These are phyloP conservation scores for Eutypella sp. DNA, from an alignment of 2,329 filamentous ascomycete genomes.

Conservation along the genomic window DNA sequence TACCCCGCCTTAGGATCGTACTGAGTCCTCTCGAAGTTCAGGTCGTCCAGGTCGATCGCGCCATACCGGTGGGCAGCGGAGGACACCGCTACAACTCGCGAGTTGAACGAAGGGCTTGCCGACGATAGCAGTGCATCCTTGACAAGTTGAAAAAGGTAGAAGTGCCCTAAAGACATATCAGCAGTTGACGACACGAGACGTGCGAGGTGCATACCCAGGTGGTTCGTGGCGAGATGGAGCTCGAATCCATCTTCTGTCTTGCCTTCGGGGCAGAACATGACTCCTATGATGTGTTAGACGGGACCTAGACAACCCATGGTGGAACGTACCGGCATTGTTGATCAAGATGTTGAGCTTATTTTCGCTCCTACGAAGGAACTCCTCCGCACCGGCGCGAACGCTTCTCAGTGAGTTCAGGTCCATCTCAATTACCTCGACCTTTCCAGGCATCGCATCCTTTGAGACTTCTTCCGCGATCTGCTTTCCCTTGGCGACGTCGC, in stretches of 20 bases:
- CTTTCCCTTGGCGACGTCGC: constrained; percentile 32
- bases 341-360: constrained; percentile 28
- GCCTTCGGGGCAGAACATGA: constrained; percentile 34
- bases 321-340: constrained; percentile 41
- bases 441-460: constrained; percentile 12
- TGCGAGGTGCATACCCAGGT: too few relatives aligned
- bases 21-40: constrained; percentile 31
- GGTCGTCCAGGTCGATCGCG: constrained; percentile 23
- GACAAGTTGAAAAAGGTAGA: constrained; percentile 45
- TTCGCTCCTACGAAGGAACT: constrained; percentile 13
- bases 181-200: too few relatives aligned
- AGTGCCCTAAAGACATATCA: too few relatives aligned
- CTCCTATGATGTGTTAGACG: too few relatives aligned
- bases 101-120: constrained; percentile 30
- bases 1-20: constrained; percentile 31
- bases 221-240: constrained; percentile 43
- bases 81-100: constrained; percentile 38
- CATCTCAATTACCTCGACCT: constrained; percentile 31
- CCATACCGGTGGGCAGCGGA: constrained; percentile 32
- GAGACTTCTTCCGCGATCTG: constrained; percentile 23
- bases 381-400: constrained; percentile 24
- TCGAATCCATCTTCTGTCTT: constrained; percentile 40
- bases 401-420: constrained; percentile 26
- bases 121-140: constrained; percentile 34
- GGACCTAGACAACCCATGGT: too few relatives aligned